Evolutionary conservation across 306 rosid species (phyloP), one percentile per base, ranked within the genome.

Genomic region (Glycyrrhiza uralensis): DNA sequence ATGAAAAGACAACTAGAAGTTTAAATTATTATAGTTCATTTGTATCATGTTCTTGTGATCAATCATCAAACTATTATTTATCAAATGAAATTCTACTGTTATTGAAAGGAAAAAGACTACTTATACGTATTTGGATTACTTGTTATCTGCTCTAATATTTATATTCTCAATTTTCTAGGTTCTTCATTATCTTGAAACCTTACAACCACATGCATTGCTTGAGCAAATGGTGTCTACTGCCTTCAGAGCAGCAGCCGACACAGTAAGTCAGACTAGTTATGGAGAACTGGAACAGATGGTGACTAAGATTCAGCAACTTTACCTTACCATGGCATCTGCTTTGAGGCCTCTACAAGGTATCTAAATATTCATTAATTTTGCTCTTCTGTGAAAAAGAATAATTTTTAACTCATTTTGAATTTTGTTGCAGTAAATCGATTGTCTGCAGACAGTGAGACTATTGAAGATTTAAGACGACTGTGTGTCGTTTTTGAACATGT

Each of bases 141-240:
- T 42, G 80, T 66, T 72, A 38, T 52, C 33, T 46, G 63, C 41
- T 51, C 42, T 54, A 49, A 50, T 57, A 63, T 56, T 44, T 23
- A 64, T 77, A n/a, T 63, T 62, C 35, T 66, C 63, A 50, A 39
- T 15, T 74, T 77, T 77, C 33, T 58, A 94, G 99, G 87, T 89
- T 54, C 96, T 94, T 72, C 99, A 94, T 83, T 94, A 91, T 84
- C 89, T 89, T 71, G 99, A 91, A 86, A 95, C 99, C 26, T 30
- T 88, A 69, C 78, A 57, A 69, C 96, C 96, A 12, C 82, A 95
- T 87, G 87, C 82, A 82, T 86, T 91, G 82, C 96, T 95, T 18
- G 97, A 91, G 87, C 97, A 95, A 85, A 91, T 88, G 93, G 82
- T 91, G 64, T 86, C 93, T 75, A 81, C 97, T 71, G 81, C 97